Conservation (phyloP, 2,329 filamentous ascomycete genomes). For the Clarireedia homoeocarpa region DNA sequence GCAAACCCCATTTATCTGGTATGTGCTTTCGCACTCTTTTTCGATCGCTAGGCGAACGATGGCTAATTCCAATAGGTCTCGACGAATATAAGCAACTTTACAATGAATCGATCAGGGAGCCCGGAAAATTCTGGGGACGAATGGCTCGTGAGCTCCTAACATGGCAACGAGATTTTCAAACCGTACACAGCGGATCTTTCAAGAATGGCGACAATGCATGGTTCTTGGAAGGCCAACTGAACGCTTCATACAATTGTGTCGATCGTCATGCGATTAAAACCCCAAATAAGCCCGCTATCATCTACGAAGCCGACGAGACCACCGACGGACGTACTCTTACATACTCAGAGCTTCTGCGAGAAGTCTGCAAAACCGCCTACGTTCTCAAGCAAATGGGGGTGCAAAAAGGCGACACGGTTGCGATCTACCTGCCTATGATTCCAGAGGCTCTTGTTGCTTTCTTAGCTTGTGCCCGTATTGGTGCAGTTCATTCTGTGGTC, state of each 20-base stretch:
- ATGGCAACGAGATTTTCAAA: conserved; percentile 89
- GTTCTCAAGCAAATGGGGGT: conserved; percentile 93
- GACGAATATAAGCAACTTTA: conserved; percentile 62
- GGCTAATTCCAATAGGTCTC: conserved; percentile 37
- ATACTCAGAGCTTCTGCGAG: conserved; percentile 84
- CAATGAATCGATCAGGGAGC: conserved; percentile 82
- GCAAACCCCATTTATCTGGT: conserved; percentile 58
- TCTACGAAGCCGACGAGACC: conserved; percentile 95
- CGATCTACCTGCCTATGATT: conserved; percentile 98
- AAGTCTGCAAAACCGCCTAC: conserved; percentile 83
- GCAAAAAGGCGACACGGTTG: conserved; percentile 93
- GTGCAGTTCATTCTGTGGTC: conserved; percentile 92
- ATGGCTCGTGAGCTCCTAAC: conserved; percentile 81
- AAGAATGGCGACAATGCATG: conserved; percentile 78
- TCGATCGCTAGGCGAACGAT: not conserved
- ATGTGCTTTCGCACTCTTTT: not conserved
- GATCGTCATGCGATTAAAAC: conserved; percentile 95
- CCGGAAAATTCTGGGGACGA: conserved; percentile 82
- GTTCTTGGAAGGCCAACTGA: conserved; percentile 90
- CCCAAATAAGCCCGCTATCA: conserved; percentile 89
- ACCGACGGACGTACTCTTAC: conserved; percentile 81
- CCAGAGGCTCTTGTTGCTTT: conserved; percentile 89
- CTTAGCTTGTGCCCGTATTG: conserved; percentile 84
- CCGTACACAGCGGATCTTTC: conserved; percentile 72
- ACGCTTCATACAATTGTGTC: conserved; percentile 95